A percentile compares a stretch with the other conserved stretches of the same genome.
Conservation (phyloP, 2,329 filamentous ascomycete genomes). For the Aspergillus melleus region DNA sequence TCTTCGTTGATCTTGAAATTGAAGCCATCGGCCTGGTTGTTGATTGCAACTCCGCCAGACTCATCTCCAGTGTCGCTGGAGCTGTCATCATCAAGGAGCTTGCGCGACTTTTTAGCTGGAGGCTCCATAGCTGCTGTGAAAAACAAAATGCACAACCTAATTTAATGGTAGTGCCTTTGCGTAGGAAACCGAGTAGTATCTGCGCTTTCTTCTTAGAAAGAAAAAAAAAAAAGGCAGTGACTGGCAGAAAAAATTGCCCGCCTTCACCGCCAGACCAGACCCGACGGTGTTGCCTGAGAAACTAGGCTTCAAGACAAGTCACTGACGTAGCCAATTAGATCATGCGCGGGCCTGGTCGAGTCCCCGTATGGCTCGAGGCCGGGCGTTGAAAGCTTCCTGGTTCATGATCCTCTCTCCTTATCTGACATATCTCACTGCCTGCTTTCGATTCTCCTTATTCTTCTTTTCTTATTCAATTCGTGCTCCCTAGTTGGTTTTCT, state of each 20-base stretch:
- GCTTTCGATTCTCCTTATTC: conserved; percentile 11
- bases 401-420: conserved; percentile 16
- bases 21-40: conserved; percentile 31
- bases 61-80: conserved; percentile 41
- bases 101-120: conserved; percentile 42
- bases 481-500: conserved; percentile 5
- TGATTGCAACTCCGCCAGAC: conserved; percentile 41
- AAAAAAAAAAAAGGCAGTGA: conserved; percentile 17
- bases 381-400: conserved; percentile 13
- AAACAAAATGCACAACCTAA: neutral
- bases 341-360: conserved; percentile 19
- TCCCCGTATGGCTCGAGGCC: conserved; percentile 20
- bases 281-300: conserved; percentile 17
- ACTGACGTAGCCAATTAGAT: conserved; percentile 41
- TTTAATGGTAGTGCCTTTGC: neutral
- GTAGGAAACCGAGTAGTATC: neutral
- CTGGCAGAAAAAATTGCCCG: conserved; percentile 32
- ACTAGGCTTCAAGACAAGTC: conserved; percentile 16
- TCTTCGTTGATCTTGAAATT: conserved; percentile 84
- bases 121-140: conserved; percentile 37
- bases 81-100: conserved; percentile 41
- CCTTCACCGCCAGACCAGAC: conserved; percentile 25
- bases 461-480: conserved; percentile 3
- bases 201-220: neutral
- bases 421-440: conserved; percentile 17